A percentile compares a stretch with the other conserved stretches of the same genome.
These are phyloP conservation scores for Dothideomycetidae sp. DNA, from an alignment of 2,329 filamentous ascomycete genomes.

Conservation along the genomic window DNA sequence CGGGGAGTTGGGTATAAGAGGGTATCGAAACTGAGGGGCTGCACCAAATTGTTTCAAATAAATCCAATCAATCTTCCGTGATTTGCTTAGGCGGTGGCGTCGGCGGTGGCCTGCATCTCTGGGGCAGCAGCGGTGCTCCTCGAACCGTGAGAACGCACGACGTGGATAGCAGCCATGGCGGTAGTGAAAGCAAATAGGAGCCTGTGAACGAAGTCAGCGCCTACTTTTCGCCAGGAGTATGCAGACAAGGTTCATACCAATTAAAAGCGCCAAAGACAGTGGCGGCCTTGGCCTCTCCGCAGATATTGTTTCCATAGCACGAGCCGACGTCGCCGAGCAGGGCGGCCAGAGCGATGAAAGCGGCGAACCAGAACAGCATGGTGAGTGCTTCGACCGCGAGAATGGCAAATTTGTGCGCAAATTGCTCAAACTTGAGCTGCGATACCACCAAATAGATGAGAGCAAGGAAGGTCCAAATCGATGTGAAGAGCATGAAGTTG, in stretches of 20 bases:
- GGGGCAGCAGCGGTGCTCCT: conserved; percentile 21
- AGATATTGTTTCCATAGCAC: conserved; percentile 32
- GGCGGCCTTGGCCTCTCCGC: conserved; percentile 47
- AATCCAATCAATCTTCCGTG: neutral
- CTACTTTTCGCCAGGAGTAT: too few species aligned
- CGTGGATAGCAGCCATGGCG: conserved; percentile 34
- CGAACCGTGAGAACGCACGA: conserved; percentile 27
- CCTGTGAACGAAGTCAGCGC: conserved; percentile 22
- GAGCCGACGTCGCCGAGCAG: conserved; percentile 42
- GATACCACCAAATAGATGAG: conserved; percentile 56
- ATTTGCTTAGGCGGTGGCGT: too few species aligned
- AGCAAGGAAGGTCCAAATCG: conserved; percentile 59
- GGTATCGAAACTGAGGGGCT: neutral
- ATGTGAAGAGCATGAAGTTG: conserved; percentile 68
- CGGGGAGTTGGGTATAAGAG: neutral
- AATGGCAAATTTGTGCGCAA: conserved; percentile 51
- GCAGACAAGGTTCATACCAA: conserved; percentile 34
- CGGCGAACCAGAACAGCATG: conserved; percentile 81
- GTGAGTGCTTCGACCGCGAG: conserved; percentile 57
- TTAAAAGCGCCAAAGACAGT: conserved; percentile 53
- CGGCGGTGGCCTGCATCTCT: conserved; percentile 15
- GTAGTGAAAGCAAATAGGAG: conserved; percentile 38
- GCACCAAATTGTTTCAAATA: neutral
- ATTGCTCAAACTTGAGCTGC: conserved; percentile 30
- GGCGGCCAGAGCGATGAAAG: conserved; percentile 63